A percentile compares a stretch with the other conserved stretches of the same genome.
These are phyloP conservation scores for Gynandropsis gynandra DNA, from an alignment of 345 rosid genomes.

Conservation along the genomic window DNA sequence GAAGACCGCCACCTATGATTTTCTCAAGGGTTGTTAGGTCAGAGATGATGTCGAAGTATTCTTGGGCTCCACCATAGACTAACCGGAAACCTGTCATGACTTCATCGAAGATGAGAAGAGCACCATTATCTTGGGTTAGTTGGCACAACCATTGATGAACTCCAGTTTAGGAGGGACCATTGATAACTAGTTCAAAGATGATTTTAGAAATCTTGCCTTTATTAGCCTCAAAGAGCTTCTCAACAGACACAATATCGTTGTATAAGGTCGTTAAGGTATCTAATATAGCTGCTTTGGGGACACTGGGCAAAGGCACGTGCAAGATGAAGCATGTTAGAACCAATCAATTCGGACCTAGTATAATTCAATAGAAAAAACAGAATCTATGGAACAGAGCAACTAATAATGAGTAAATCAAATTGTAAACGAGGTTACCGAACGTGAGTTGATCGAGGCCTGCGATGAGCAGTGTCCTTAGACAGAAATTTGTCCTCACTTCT, in stretches of 20 bases:
- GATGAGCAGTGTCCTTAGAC: too few species aligned
- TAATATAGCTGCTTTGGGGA: conserved; percentile 72
- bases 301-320: conserved; percentile 97
- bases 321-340: conserved; percentile 75
- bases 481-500: too few species aligned
- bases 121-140: conserved; percentile 54
- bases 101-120: conserved; percentile 79
- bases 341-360: too few species aligned
- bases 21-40: conserved; percentile 84
- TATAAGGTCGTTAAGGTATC: conserved; percentile 74
- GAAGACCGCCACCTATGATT: conserved; percentile 89
- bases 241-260: conserved; percentile 62
- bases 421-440: too few species aligned
- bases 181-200: conserved; percentile 90
- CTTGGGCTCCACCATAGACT: conserved; percentile 93
- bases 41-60: conserved; percentile 71
- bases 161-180: conserved; percentile 60
- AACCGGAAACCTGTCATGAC: conserved; percentile 93
- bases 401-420: too few species aligned
- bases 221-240: conserved; percentile 45
- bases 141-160: conserved; percentile 54
- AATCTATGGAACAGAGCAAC: too few species aligned
- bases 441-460: too few species aligned
- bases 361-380: too few species aligned
- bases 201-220: conserved; percentile 69